These are phyloP conservation scores for Xerocomus nothofagi DNA, from an alignment of 1,284 basidiomycete species.

Conservation along the genomic window DNA sequence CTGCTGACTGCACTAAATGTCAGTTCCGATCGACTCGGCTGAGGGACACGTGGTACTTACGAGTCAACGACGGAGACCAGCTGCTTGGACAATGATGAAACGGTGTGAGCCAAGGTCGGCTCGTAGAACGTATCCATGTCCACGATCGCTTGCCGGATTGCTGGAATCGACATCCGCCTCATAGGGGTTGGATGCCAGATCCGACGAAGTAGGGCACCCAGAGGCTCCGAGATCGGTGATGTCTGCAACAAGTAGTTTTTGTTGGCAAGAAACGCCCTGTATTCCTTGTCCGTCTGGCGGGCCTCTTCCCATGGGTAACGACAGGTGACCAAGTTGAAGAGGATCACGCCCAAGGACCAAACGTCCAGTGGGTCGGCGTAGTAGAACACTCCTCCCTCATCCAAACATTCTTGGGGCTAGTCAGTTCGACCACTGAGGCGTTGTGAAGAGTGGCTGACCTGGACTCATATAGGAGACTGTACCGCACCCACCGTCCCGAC, in stretches of 20 bases:
- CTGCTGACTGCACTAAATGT: slow-evolving; percentile 12
- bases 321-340: slow-evolving; percentile 83
- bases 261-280: slow-evolving; percentile 63
- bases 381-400: background rate
- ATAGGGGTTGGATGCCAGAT: slow-evolving; percentile 58
- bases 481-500: slow-evolving; percentile 80
- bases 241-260: slow-evolving; percentile 64
- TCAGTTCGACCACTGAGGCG: slow-evolving; percentile 5
- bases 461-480: slow-evolving; percentile 82
- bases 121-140: slow-evolving; percentile 68
- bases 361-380: slow-evolving; percentile 78
- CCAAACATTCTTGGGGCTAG: slow-evolving; percentile 58
- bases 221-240: slow-evolving; percentile 65
- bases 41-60: slow-evolving; percentile 4
- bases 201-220: slow-evolving; percentile 53
- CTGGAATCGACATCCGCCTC: slow-evolving; percentile 55
- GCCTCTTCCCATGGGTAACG: slow-evolving; percentile 88
- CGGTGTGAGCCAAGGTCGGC: slow-evolving; percentile 36
- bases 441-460: slow-evolving; percentile 42
- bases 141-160: slow-evolving; percentile 59
- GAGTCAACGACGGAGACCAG: slow-evolving; percentile 14
- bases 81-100: slow-evolving; percentile 17
- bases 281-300: slow-evolving; percentile 68
- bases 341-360: slow-evolving; percentile 60
- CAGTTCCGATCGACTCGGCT: background rate